Evolutionary conservation across 768 basidiomycete species (phyloP).

Genomic region (Pleurotus ostreatus): DNA sequence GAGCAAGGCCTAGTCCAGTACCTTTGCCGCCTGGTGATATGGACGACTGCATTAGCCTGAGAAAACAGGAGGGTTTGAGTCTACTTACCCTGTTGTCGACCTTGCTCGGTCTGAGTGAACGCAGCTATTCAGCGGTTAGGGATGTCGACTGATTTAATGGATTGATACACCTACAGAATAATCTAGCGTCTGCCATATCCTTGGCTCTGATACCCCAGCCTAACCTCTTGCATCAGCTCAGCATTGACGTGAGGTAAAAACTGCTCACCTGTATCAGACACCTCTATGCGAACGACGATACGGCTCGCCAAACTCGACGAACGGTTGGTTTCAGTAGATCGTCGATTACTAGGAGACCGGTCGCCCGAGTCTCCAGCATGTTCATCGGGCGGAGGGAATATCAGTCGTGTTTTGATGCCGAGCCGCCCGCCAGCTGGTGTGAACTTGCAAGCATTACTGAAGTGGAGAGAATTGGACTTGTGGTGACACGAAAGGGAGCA

Average conservation of each 20-base stretch:
- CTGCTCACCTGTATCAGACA: constrained; percentile 44
- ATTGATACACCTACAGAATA: constrained; percentile 42
- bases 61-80: background rate
- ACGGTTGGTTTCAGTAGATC: background rate
- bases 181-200: constrained; percentile 55
- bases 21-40: constrained; percentile 32
- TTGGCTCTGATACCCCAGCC: constrained; percentile 55
- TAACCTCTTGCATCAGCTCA: background rate
- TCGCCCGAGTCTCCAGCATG: background rate
- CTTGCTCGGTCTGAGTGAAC: constrained; percentile 58
- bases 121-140: constrained; percentile 31
- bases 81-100: constrained; percentile 27
- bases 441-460: constrained; percentile 57
- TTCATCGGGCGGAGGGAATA: constrained; percentile 23
- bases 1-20: constrained; percentile 52
- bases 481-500: background rate
- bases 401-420: constrained; percentile 49
- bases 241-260: background rate
- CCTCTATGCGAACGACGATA: constrained; percentile 65
- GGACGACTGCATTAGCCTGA: background rate
- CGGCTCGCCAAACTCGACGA: constrained; percentile 27
- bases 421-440: constrained; percentile 52
- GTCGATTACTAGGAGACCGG: background rate
- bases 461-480: background rate
- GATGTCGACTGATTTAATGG: background rate